Evolutionary conservation across 306 rosid genomes (phyloP), one percentile per base, ranked within the genome.

Genomic region (Gillenia trifoliata): DNA sequence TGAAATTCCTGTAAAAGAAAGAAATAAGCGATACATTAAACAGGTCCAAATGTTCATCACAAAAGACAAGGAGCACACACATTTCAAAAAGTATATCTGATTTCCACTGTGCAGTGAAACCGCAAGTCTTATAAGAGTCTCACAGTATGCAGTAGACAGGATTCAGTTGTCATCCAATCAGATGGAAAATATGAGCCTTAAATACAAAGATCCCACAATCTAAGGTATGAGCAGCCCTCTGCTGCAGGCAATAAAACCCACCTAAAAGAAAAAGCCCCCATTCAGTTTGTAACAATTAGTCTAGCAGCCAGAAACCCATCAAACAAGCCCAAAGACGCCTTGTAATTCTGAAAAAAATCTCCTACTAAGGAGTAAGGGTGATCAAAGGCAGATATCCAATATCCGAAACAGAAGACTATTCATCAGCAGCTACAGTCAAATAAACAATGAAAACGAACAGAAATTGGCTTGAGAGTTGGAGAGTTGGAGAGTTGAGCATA

Each of bases 1-100:
- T 1, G 93, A 87, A 33, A 94, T 84, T 80, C 97, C 99, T 94
- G 88, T 34, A 78, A 19, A 47, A 84, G 47, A 28, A 77, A 69
- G 71, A 67, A 25, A 12, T n/a, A 16, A 50, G 20, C 23, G 12
- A 23, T 16, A 70, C 11, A 33, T 25, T n/a, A 45, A 43, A 31
- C 50, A 74, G 28, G 71, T 22, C 36, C 11, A 64, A 11, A 31
- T 19, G 43, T 67, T 62, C 29, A 73, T 41, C 47, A n/a, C 34
- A 45, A 25, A 67, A 57, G 55, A 22, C 54, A 76, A 55, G 1
- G 3, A 57, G 30, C 17, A 11, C 31, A 25, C 43, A 1, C 47
- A 41, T 41, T 41, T 41, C 47, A 41, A 41, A 41, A 41, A 3
- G 16, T 3, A 11, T 41, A 11, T 41, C 30, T 28, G 16, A 12